Evolutionary conservation across 2,329 filamentous ascomycete genomes (phyloP).

Genomic region (Colletotrichum filicis): DNA sequence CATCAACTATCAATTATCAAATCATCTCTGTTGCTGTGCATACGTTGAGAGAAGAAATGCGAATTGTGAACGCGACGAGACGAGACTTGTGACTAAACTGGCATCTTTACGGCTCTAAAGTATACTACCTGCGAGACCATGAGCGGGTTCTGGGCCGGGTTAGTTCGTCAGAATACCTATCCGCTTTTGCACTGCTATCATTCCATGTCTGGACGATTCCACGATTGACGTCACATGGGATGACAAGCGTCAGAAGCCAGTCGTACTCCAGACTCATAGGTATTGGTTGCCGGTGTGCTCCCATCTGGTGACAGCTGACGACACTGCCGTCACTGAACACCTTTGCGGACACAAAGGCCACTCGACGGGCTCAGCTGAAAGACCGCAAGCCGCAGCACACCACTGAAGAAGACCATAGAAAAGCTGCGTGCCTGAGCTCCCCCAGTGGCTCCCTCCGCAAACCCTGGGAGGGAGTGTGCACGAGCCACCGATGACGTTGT

Average conservation of each 20-base stretch:
- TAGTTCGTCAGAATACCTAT: neutral
- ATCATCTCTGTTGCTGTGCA: neutral
- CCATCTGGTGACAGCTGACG: conserved; percentile 21
- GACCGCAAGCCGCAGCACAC: neutral
- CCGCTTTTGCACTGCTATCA: neutral
- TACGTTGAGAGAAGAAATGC: neutral
- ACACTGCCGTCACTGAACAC: neutral
- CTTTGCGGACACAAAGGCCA: neutral
- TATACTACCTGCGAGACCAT: neutral
- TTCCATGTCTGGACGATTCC: conserved; percentile 1
- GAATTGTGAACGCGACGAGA: neutral
- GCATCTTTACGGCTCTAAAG: neutral
- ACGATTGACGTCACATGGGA: conserved; percentile 31
- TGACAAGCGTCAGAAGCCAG: conserved; percentile 3
- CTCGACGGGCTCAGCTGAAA: neutral
- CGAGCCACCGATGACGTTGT: conserved; percentile 38
- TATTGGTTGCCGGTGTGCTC: neutral
- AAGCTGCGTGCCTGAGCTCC: neutral
- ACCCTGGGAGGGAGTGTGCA: conserved; percentile 1
- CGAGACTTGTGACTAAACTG: neutral
- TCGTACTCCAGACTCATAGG: neutral
- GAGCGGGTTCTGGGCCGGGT: neutral
- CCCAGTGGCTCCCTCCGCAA: neutral
- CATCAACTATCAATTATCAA: neutral
- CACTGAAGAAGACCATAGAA: neutral